Base-by-base conservation (phyloP, 2,329 filamentous ascomycete species). In the Endothia cerciana region DNA sequence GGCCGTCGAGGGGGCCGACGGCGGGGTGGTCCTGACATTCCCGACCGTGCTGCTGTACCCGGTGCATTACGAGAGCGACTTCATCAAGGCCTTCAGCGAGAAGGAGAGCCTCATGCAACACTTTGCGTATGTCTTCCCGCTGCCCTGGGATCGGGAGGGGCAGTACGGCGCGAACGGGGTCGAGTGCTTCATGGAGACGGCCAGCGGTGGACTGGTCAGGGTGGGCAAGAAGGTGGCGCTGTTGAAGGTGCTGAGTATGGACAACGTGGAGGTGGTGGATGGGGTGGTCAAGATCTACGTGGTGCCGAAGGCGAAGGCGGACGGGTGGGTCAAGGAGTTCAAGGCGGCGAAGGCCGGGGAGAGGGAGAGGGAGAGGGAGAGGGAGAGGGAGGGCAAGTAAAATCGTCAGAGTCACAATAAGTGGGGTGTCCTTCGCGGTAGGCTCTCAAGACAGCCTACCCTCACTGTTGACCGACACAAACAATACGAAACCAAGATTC, bases 141-240 rank as follows among this genome's bases (percentile, higher is more conserved):
- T 93, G 72, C 93, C 93, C 15, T 99, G 95, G 95, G 95, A 98
- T 72, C 73, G 77, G 19, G 80, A 84, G 67, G 78, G 83, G 1
- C 88, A 88, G 72, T 97, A 97, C 77, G 85, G 80, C 0, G 71
- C 83, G 1, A 81, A 82, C 0, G 81, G 78, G 0, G 92, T 97
- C 4, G 93, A 97, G 71, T 95, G 92, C 73, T 98, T 92, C 77
- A 90, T 97, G 82, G 93, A 97, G 81, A 98, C 93, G 0, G 79
- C 79, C 4, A 81, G 83, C 0, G 93, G 93, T 0, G 93, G 94
- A 0, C 77, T 99, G 72, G 87, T 97, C 73, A 97, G 97, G 80
- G 89, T 94, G 28, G 94, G 95, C 58, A 94, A 92, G 85, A 95
- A 94, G 74, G 84, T 95, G 69, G 82, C 87, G 25, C 77, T 98